Conservation (phyloP, 495 filamentous ascomycete genomes). For the Aspergillus bridgeri region DNA sequence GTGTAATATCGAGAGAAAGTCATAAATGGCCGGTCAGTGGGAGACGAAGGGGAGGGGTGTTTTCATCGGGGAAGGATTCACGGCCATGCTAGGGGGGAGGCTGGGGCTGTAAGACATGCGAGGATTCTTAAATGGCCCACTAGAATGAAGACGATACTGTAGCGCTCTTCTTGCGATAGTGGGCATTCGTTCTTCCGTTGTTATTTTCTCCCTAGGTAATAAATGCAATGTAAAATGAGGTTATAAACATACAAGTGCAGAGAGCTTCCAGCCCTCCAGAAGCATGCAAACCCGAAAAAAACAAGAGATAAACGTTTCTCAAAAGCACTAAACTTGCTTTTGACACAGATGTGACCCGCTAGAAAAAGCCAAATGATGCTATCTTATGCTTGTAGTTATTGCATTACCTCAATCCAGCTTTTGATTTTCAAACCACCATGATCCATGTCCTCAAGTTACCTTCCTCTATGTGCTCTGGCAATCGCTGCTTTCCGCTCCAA, state of each 20-base stretch:
- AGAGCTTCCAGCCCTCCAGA: not conserved
- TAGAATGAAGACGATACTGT: too few relatives aligned
- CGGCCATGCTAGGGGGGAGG: too few relatives aligned
- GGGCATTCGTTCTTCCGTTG: not conserved
- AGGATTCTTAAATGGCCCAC: too few relatives aligned
- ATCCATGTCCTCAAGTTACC: too few relatives aligned
- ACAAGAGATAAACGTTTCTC: not conserved
- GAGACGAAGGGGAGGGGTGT: too few relatives aligned
- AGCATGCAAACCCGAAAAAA: not conserved
- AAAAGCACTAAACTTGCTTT: not conserved
- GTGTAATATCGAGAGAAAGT: too few relatives aligned
- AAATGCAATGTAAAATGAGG: not conserved
- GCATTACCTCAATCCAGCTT: not conserved
- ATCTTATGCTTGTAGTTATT: too few relatives aligned
- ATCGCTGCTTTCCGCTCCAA: conserved; percentile 23
- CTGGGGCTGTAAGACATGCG: too few relatives aligned
- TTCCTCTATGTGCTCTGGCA: conserved; percentile 10
- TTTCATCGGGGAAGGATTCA: too few relatives aligned
- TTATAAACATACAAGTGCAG: not conserved
- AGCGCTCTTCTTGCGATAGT: too few relatives aligned
- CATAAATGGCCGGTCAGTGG: too few relatives aligned
- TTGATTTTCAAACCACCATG: not conserved
- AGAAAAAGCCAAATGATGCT: not conserved
- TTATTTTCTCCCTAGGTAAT: not conserved
- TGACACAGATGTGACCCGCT: too few relatives aligned